Evolutionary conservation across 106 monocot genomes (phyloP).

Genomic region (Phalaenopsis aphrodite): DNA sequence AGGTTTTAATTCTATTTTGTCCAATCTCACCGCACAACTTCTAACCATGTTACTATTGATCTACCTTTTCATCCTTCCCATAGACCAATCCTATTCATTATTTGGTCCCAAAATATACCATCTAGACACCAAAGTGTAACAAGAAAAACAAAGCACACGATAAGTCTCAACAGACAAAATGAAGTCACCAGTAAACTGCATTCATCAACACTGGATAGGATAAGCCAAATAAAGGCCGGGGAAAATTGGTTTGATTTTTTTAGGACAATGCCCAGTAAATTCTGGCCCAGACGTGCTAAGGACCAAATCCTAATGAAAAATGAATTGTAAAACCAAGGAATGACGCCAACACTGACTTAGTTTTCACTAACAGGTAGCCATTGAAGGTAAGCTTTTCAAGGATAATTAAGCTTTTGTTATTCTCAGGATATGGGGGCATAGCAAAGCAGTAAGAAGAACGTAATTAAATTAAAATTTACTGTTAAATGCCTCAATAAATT

Average conservation of each 20-base stretch:
- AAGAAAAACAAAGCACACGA: background rate
- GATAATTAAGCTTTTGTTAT: no score
- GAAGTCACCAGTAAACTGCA: background rate
- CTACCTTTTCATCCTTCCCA: no score
- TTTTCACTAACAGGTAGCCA: background rate
- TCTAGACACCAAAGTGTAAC: background rate
- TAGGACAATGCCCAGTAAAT: background rate
- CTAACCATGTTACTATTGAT: no score
- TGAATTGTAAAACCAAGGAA: background rate
- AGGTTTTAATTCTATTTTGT: background rate
- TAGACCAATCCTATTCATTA: no score
- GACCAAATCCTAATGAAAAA: background rate
- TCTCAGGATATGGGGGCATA: no score
- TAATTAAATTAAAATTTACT: no score
- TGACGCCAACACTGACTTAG: background rate
- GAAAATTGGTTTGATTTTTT: background rate
- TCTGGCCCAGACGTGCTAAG: background rate
- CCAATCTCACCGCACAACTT: no score
- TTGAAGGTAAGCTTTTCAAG: background rate
- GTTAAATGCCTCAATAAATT: no score
- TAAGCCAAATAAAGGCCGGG: background rate
- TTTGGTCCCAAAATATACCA: no score
- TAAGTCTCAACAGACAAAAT: background rate
- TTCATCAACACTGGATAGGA: background rate
- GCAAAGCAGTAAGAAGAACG: no score